Conservation (phyloP, 2,329 filamentous ascomycete genomes). For the Colletotrichum melonis region DNA sequence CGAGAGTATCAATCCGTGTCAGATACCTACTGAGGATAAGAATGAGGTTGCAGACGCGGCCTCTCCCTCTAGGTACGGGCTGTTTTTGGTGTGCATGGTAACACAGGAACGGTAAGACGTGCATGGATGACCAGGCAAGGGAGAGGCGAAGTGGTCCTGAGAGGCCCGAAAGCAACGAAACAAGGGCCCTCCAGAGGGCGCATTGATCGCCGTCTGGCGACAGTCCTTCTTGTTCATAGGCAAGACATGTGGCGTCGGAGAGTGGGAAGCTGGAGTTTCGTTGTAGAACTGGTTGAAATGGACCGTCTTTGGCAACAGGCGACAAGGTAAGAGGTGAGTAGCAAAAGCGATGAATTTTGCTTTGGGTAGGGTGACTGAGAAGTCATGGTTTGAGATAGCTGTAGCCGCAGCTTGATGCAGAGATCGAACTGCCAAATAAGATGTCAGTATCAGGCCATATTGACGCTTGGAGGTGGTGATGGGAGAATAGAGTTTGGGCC, state of each 20-base stretch:
- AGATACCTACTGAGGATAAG: neutral
- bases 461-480: slow-evolving; percentile 13
- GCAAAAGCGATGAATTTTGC: neutral
- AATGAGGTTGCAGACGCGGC: neutral
- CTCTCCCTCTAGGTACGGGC: neutral
- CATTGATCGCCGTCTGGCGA: slow-evolving; percentile 21
- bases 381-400: slow-evolving; percentile 34
- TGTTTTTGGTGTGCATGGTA: slow-evolving; percentile 13
- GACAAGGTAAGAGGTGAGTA: neutral
- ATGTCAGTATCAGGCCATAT: slow-evolving; percentile 30
- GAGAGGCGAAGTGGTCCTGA: neutral
- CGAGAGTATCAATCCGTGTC: neutral
- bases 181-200: slow-evolving; percentile 5
- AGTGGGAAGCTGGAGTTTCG: slow-evolving; percentile 8
- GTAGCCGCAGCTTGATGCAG: slow-evolving; percentile 19
- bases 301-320: neutral
- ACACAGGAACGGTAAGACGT: slow-evolving; percentile 14
- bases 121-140: slow-evolving; percentile 10
- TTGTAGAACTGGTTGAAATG: neutral
- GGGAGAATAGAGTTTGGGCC: slow-evolving; percentile 22
- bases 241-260: slow-evolving; percentile 33
- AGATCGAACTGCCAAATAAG: slow-evolving; percentile 34
- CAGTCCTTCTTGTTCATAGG: slow-evolving; percentile 10
- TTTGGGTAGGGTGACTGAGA: slow-evolving; percentile 6
- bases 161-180: neutral